These are phyloP conservation scores for Plectosphaerella sp. DNA, from an alignment of 2,329 filamentous ascomycete species.

Conservation along the genomic window DNA sequence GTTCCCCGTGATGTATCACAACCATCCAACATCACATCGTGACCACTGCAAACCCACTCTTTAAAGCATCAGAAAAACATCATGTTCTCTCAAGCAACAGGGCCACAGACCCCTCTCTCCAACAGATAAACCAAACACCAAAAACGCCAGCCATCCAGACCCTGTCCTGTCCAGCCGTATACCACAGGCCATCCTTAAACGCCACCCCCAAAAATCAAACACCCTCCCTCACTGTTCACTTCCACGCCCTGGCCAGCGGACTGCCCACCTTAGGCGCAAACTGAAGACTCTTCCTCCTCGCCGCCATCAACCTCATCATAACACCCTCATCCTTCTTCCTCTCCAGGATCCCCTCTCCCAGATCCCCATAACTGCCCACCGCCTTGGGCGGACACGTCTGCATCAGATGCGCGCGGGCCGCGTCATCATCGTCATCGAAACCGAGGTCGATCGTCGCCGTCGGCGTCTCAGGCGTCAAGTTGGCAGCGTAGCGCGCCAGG, in stretches of 20 bases:
- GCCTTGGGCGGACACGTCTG: constrained; percentile 53
- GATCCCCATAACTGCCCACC: constrained; percentile 25
- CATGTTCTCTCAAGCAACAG: no score
- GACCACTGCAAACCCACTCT: no score
- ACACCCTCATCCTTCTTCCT: constrained; percentile 52
- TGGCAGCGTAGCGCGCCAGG: constrained; percentile 47
- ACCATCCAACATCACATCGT: no score
- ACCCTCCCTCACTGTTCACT: constrained; percentile 11
- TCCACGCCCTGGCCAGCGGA: constrained; percentile 59
- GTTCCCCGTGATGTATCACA: no score
- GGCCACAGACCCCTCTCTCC: background rate
- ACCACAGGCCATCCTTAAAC: background rate
- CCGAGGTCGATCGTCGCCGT: constrained; percentile 32
- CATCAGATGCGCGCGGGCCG: constrained; percentile 16
- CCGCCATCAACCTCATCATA: constrained; percentile 62
- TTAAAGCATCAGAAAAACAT: no score
- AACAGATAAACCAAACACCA: background rate
- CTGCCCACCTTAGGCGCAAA: constrained; percentile 73
- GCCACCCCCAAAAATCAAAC: background rate
- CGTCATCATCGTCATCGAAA: no score
- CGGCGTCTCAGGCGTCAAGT: constrained; percentile 41
- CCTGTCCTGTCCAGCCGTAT: background rate
- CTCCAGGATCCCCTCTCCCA: constrained; percentile 40
- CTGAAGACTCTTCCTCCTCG: constrained; percentile 71
- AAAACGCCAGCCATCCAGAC: background rate